Percentiles rank a stretch among this genome's conserved stretches.
Conservation (phyloP, 169 alveolate genomes). For the Amoebophrya sp. region DNA sequence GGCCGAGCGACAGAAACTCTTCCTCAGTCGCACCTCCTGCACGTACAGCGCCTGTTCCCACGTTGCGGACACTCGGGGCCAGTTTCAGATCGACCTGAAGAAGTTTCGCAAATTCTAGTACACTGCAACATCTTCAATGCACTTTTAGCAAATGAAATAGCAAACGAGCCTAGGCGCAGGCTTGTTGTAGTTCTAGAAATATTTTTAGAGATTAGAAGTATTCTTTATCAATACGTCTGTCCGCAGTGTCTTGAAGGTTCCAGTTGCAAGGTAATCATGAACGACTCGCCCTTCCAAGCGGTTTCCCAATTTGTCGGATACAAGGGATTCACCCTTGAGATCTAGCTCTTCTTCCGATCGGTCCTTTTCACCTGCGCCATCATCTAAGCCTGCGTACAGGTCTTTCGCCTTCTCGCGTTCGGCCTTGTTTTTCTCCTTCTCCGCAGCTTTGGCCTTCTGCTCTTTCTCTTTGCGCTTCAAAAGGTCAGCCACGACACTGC, state of each 20-base stretch:
- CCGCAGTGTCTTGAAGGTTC: background rate
- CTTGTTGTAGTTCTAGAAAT: no score
- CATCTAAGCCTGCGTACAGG: background rate
- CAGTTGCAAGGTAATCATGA: background rate
- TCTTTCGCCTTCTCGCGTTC: background rate
- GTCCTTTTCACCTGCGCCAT: background rate
- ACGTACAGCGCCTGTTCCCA: background rate
- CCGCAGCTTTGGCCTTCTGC: background rate
- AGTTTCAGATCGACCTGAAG: background rate
- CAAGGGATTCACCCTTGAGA: background rate
- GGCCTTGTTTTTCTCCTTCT: background rate
- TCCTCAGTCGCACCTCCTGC: background rate
- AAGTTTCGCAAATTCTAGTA: no score
- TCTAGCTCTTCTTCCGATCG: background rate
- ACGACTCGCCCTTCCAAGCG: background rate
- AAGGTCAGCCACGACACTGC: background rate
- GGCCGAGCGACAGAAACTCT: background rate
- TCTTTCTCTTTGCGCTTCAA: background rate
- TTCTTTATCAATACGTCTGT: background rate
- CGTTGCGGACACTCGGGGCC: background rate
- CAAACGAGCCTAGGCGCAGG: no score
- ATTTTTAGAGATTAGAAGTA: background rate
- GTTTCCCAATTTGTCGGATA: background rate
- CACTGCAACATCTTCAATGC: no score
- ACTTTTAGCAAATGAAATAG: no score